Evolutionary conservation across 192 early-diverging fungal genomes (phyloP), one percentile per base, ranked within the genome.

Genomic region (Globomyces pollinis-pini): DNA sequence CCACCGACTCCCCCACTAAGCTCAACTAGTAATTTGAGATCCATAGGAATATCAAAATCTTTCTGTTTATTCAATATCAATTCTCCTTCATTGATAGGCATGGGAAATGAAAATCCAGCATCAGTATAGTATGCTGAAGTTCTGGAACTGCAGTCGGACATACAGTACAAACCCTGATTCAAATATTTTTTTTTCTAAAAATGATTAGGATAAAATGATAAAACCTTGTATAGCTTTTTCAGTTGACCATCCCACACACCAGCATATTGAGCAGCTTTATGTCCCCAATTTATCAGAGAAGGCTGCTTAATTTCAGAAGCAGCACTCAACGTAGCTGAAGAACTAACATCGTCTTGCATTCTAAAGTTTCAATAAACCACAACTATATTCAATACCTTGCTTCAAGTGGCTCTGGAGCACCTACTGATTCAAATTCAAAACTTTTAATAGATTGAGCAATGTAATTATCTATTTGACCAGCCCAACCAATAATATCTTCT

Each of bases 41-140:
- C 85, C 47, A 68, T 79, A 1, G 88, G 79, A 1, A 91, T 50
- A 5, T 54, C 51, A 60, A 91, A 91, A 28, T 91, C 85, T 23
- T 41, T 29, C 38, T 77, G 68, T 0, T 45, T 72, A 3, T 70
- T 60, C 29, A 88, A 62, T 6, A 91, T 41, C 6, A 62, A 51
- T 12, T 72, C 49, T 8, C 88, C 88, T 45, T 80, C 74, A 59
- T 87, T 70, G 34, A 83, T 66, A 2, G 88, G 86, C 21, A 86
- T 38, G 1, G 70, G 73, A 38, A 91, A 81, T 20, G 52, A 50
- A 55, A 82, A 81, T 6, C 24, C 24, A 7, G 16, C 8, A 1
- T 57, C 13, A 21, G 57, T 0, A 23, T 53, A 59, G 11, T 11
- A 24, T 18, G 26, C 15, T 21, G n/a, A 18, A 26, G 11, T 31